A percentile compares a stretch with the other conserved stretches of the same genome.
Conservation (phyloP, 1,284 basidiomycete genomes). For the Earliella scabrosa region DNA sequence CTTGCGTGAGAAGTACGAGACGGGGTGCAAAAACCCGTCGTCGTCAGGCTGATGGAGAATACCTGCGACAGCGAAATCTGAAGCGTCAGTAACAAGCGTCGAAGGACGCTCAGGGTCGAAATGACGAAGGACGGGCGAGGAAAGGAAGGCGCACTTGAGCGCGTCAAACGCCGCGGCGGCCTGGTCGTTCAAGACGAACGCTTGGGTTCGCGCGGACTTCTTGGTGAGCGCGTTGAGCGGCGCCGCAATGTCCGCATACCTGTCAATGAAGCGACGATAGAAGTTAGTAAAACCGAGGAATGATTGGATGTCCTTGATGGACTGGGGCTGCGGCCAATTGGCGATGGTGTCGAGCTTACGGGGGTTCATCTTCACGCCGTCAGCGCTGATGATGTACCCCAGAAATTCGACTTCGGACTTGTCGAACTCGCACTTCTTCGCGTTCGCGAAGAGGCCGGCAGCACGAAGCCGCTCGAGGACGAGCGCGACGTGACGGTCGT, state of each 20-base stretch:
- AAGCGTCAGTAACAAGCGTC: slow-evolving; percentile 2
- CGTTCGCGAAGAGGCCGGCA: slow-evolving; percentile 30
- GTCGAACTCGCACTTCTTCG: slow-evolving; percentile 45
- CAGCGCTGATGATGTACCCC: slow-evolving; percentile 39
- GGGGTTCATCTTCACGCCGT: slow-evolving; percentile 43
- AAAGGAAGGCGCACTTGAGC: slow-evolving; percentile 34
- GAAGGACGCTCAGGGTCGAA: slow-evolving; percentile 33
- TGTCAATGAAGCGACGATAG: slow-evolving; percentile 44
- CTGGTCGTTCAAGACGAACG: slow-evolving; percentile 8
- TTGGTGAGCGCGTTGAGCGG: slow-evolving; percentile 28
- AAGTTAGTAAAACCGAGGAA: slow-evolving; percentile 46
- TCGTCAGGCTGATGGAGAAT: slow-evolving; percentile 36
- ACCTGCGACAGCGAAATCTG: slow-evolving; percentile 17
- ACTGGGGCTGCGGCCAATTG: slow-evolving; percentile 25
- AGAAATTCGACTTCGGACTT: slow-evolving; percentile 42
- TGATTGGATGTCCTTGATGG: slow-evolving; percentile 34
- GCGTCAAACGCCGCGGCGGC: slow-evolving; percentile 27
- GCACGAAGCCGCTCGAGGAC: slow-evolving; percentile 11
- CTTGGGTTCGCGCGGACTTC: slow-evolving; percentile 10
- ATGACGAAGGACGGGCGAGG: slow-evolving; percentile 35
- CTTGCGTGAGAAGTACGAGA: slow-evolving; percentile 36
- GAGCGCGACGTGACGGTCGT: slow-evolving; percentile 29
- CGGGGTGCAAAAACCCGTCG: slow-evolving; percentile 32
- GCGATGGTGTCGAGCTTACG: slow-evolving; percentile 42
- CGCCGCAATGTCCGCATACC: slow-evolving; percentile 37